Evolutionary conservation across 1,139 yeast species (phyloP), one percentile per base, ranked within the genome.

Genomic region (Waltiozyma sp.): DNA sequence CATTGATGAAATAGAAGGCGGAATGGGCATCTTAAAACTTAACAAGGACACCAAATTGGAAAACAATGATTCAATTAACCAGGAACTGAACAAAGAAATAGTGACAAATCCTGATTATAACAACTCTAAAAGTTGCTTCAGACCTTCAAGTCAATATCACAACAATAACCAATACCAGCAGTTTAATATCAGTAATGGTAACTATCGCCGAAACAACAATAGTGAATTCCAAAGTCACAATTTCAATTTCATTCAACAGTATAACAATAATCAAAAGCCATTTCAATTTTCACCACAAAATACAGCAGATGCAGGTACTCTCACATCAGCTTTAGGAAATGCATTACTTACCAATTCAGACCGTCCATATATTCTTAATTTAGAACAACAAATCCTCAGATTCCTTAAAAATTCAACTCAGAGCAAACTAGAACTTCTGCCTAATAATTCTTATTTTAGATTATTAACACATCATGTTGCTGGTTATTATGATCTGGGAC

Each of bases 391-490:
- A 16, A 18, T 33, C 36, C 19, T 33, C 8, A 19, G 14, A 16
- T 33, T 33, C 21, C 36, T 33, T 5, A 9, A 18, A 6, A 13
- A 3, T 18, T 6, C 36, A 4, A 3, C 28, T 14, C 13, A 14
- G 31, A 11, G 18, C 14, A 16, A 21, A 18, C 18, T 33, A 21
- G 21, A 16, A 18, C 19, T 33, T 3, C 21, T 16, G 19, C 56
- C 79, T 70, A 67, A 76, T 68, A 82, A 82, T 58, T 77, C 86
- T 2, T 82, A 78, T 57, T 79, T 76, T 51, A 62, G 89, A 49
- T 62, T 82, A 36, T 60, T 82, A 43, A 70, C 81, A 1, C 88
- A 82, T 58, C 83, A 81, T 49, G 62, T 80, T 28, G 84, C 88
- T 15, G 82, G 78, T 37, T 80, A 80, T 57, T 80, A 81, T 55